A percentile compares a stretch with the other conserved stretches of the same genome.
phyloP scores from a whole-genome alignment of 2,329 filamentous ascomycete genomes.

The Fusarium sp. region DNA sequence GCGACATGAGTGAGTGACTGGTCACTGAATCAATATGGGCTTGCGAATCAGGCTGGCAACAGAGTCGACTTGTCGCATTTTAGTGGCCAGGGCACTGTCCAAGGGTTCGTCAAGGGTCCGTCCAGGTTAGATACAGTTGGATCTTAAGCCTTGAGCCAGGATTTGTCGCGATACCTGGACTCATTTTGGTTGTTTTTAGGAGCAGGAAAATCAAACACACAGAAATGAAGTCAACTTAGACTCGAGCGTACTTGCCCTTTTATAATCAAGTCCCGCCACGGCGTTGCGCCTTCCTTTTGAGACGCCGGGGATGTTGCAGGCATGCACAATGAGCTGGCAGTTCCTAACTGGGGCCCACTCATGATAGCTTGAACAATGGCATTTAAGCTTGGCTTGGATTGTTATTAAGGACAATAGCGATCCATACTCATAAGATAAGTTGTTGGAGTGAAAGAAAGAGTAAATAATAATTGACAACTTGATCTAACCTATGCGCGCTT shows the following conservation, averaged over 20 bases:
- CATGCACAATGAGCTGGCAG: conserved; percentile 45
- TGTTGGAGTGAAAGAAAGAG: neutral
- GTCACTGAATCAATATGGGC: conserved; percentile 15
- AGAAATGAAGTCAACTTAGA: neutral
- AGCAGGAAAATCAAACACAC: neutral
- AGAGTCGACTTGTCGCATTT: conserved; percentile 39
- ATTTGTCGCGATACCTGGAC: conserved; percentile 1
- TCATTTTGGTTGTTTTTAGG: neutral
- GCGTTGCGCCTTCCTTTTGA: conserved; percentile 25
- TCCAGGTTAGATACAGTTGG: conserved; percentile 17
- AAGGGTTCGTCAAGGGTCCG: conserved; percentile 40
- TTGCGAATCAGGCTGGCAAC: conserved; percentile 40
- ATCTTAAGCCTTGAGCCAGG: neutral
- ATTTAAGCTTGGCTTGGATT: conserved; percentile 18
- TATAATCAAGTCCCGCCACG: conserved; percentile 34
- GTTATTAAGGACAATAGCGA: neutral
- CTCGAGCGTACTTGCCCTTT: conserved; percentile 30
- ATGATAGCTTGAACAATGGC: conserved; percentile 34
- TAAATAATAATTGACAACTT: neutral
- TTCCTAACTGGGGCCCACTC: conserved; percentile 41
- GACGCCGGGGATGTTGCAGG: conserved; percentile 24
- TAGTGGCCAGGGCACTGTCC: conserved; percentile 40
- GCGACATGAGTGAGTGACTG: conserved; percentile 32
- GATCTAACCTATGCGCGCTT: neutral
- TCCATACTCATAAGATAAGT: neutral